Conservation (phyloP, 2,329 filamentous ascomycete species). For the Corinectria fuckeliana region DNA sequence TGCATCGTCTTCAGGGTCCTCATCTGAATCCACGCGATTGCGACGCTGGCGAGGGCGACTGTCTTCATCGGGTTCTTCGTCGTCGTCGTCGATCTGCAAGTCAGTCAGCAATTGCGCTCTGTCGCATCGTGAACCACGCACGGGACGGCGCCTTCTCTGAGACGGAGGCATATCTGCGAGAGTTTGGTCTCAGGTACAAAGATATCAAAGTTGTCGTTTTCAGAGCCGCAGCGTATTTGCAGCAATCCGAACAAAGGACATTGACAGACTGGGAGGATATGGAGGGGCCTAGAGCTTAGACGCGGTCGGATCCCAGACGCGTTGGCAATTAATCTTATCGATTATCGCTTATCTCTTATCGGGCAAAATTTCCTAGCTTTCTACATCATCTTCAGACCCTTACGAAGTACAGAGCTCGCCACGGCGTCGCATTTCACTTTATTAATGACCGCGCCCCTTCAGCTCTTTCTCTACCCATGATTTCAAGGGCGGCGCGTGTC, state of each 20-base stretch:
- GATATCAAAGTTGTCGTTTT: not conserved
- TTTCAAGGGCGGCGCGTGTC: slow-evolving; percentile 42
- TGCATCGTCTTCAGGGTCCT: slow-evolving; percentile 43
- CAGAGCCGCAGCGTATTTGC: not conserved
- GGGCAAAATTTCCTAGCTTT: slow-evolving; percentile 34
- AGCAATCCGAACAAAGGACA: not conserved
- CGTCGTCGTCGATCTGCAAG: slow-evolving; percentile 37
- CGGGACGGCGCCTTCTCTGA: slow-evolving; percentile 43
- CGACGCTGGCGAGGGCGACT: slow-evolving; percentile 42
- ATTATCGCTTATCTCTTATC: slow-evolving; percentile 38
- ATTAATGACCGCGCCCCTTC: slow-evolving; percentile 15
- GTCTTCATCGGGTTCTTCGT: slow-evolving; percentile 44
- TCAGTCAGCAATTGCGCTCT: slow-evolving; percentile 7
- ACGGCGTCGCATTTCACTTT: slow-evolving; percentile 17
- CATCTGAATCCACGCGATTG: slow-evolving; percentile 40
- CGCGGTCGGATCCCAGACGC: slow-evolving; percentile 25
- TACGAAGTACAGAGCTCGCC: slow-evolving; percentile 4
- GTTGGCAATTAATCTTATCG: slow-evolving; percentile 23
- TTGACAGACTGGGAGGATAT: not conserved
- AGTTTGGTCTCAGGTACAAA: not conserved
- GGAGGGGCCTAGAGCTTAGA: slow-evolving; percentile 3
- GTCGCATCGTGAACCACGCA: slow-evolving; percentile 28
- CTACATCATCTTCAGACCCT: not conserved
- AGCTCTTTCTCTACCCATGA: slow-evolving; percentile 40
- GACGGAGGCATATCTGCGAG: slow-evolving; percentile 40